These are phyloP conservation scores for Cryptococcus sp. DNA, from an alignment of 1,284 basidiomycete species.

Conservation along the genomic window DNA sequence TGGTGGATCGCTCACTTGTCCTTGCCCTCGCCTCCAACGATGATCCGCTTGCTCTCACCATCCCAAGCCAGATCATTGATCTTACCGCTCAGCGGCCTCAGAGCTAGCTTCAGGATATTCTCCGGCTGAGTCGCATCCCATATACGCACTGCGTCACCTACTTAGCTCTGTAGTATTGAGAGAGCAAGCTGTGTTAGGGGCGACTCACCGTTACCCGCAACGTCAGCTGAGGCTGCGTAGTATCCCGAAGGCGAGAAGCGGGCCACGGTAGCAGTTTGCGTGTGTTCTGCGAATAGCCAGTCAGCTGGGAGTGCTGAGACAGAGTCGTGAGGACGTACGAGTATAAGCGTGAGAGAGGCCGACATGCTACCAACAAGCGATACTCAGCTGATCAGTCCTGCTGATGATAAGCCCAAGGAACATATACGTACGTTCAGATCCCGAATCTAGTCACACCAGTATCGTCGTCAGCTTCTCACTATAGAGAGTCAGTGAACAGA, in stretches of 20 bases:
- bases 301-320: no score
- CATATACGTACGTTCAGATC: slow-evolving; percentile 60
- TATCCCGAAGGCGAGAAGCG: slow-evolving; percentile 91
- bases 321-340: slow-evolving; percentile 26
- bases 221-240: slow-evolving; percentile 90
- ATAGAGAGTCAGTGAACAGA: neutral
- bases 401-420: neutral
- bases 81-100: slow-evolving; percentile 76
- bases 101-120: slow-evolving; percentile 80
- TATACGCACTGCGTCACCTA: slow-evolving; percentile 66
- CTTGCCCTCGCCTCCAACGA: slow-evolving; percentile 92
- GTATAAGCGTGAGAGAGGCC: slow-evolving; percentile 49
- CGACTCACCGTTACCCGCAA: slow-evolving; percentile 68
- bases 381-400: neutral
- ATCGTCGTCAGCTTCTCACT: slow-evolving; percentile 16
- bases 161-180: no score
- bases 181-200: neutral
- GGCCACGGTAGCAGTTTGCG: slow-evolving; percentile 82
- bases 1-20: slow-evolving; percentile 65
- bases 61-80: slow-evolving; percentile 97
- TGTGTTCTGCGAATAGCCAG: slow-evolving; percentile 63
- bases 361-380: slow-evolving; percentile 31
- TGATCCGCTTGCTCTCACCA: slow-evolving; percentile 91
- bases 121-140: slow-evolving; percentile 94
- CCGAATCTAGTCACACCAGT: slow-evolving; percentile 58